These are phyloP conservation scores for Phytophthora sp. DNA, from an alignment of 352 stramenopile genomes.

Conservation along the genomic window DNA sequence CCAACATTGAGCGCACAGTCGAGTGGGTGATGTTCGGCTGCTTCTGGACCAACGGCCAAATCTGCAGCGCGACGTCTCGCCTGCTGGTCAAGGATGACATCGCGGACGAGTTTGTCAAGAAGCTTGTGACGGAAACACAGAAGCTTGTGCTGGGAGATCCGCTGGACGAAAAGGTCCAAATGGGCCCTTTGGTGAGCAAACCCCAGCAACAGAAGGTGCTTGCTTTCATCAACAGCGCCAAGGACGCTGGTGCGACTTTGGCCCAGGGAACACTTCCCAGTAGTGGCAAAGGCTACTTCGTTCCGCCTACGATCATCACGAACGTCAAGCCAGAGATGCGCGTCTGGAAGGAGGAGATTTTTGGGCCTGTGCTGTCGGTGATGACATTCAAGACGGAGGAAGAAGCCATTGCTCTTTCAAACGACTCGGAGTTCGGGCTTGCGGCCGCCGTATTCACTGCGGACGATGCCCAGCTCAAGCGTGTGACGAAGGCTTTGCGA, in stretches of 20 bases:
- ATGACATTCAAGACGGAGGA: conserved; percentile 88
- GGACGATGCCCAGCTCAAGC: conserved; percentile 51
- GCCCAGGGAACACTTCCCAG: conserved; percentile 19
- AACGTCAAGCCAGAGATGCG: conserved; percentile 63
- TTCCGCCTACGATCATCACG: conserved; percentile 80
- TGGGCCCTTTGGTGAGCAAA: conserved; percentile 88
- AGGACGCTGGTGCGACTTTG: conserved; percentile 61
- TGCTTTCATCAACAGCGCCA: conserved; percentile 57
- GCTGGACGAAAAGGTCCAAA: conserved; percentile 52
- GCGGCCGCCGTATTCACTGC: conserved; percentile 75
- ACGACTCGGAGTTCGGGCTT: conserved; percentile 70
- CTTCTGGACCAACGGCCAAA: conserved; percentile 75
- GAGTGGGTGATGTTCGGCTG: conserved; percentile 71
- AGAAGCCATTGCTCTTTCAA: conserved; percentile 65
- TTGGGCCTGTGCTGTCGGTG: conserved; percentile 87
- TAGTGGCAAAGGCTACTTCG: conserved; percentile 61
- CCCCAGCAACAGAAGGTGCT: conserved; percentile 81
- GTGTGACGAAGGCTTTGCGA: conserved; percentile 53
- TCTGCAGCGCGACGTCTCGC: conserved; percentile 79
- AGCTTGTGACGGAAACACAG: conserved; percentile 52
- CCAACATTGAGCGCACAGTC: conserved; percentile 72
- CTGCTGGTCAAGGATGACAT: conserved; percentile 80
- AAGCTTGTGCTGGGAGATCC: conserved; percentile 73
- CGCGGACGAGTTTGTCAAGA: conserved; percentile 62
- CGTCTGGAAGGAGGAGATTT: conserved; percentile 91